Evolutionary conservation across 202 grass and related monocot genomes (phyloP), one percentile per base, ranked within the genome.

Genomic region (Musa balbisiana): DNA sequence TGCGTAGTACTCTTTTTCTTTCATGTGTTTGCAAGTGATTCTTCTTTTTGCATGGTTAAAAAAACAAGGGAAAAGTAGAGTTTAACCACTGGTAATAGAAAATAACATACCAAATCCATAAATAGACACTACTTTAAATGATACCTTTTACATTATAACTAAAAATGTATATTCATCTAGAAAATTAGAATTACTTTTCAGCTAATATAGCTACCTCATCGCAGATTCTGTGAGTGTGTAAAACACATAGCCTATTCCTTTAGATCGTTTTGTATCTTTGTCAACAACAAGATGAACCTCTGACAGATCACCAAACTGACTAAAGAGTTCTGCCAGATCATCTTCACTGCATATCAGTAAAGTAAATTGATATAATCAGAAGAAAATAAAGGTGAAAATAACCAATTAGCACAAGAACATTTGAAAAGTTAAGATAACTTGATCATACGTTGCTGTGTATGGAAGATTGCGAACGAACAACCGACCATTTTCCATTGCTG

Each of bases 381-480:
- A 58, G 71, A 72, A 65, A 74, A 72, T 55, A 51, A 76, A 56
- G 71, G 62, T 52, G 59, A 49, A 71, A 24, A 33, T 67, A 55
- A 9, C 76, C 33, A 68, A 68, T 22, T 68, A 62, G 51, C 8
- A 52, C 26, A 62, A 80, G 51, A 64, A 63, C 52, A 51, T 49
- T 21, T 27, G 26, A 69, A 19, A 27, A 22, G 27, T 33, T 16
- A 52, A 49, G 50, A 17, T 27, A 24, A 50, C 52, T 52, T 71
- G 20, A 27, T 71, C 83, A 24, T 85, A 97, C 94, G 76, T 97
- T 65, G 94, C 82, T 55, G 88, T 89, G 86, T 97, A 97, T 58
- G 90, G 86, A 85, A 93, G 94, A 75, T 97, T 97, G 83, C 90
- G 87, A 73, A 97, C 64, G 80, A 88, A 97, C 82, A 97, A 80